Conservation (phyloP, 331 rosid species). For the Dryas integrifolia region DNA sequence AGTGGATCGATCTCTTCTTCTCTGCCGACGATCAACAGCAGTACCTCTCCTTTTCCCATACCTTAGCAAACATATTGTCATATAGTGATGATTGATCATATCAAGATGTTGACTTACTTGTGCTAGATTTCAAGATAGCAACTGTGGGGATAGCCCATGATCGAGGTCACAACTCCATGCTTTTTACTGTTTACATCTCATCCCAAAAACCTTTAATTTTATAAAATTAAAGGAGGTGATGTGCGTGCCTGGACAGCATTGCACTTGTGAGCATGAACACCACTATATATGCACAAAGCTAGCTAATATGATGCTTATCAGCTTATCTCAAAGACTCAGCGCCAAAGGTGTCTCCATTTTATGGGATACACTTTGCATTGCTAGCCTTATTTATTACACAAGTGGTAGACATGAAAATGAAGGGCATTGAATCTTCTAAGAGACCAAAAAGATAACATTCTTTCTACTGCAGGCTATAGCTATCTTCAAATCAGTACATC, state of each 20-base stretch:
- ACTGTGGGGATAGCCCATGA: slow-evolving; percentile 26
- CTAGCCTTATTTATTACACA: neutral
- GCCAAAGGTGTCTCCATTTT: slow-evolving; percentile 17
- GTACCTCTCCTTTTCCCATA: neutral
- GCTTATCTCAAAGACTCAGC: neutral
- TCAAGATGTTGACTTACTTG: slow-evolving; percentile 15
- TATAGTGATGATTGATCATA: slow-evolving; percentile 19
- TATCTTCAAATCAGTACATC: slow-evolving; percentile 8
- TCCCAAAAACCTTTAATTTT: neutral
- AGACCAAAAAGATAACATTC: slow-evolving; percentile 11
- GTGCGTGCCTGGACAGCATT: slow-evolving; percentile 33
- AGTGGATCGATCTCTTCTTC: neutral
- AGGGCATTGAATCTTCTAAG: slow-evolving; percentile 5
- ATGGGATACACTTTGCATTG: neutral
- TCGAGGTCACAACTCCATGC: slow-evolving; percentile 12
- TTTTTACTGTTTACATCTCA: neutral
- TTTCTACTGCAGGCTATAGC: neutral
- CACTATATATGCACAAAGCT: neutral
- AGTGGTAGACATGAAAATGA: slow-evolving; percentile 13
- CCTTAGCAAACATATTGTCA: neutral
- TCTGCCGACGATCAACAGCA: too few relatives aligned
- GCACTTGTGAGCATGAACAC: slow-evolving; percentile 8
- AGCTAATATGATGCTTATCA: slow-evolving; percentile 15
- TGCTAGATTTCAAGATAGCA: slow-evolving; percentile 10
- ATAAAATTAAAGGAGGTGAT: neutral